Evolutionary conservation across 768 basidiomycete species (phyloP).

Genomic region (Gautieria morchelliformis): DNA sequence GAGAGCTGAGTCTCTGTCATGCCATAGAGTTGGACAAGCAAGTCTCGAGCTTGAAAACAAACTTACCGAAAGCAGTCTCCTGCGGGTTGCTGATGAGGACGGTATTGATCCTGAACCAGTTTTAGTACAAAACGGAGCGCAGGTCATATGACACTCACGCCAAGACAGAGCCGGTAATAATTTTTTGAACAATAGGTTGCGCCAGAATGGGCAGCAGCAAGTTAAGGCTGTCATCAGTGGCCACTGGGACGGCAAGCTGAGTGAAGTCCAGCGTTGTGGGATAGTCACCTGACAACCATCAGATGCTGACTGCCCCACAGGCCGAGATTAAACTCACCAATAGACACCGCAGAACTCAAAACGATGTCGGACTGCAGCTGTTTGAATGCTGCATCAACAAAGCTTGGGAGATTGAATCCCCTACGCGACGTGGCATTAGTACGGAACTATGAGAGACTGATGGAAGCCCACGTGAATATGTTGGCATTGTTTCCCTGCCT

Average conservation of each 20-base stretch:
- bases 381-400: conserved; percentile 58
- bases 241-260: conserved; percentile 44
- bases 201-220: conserved; percentile 62
- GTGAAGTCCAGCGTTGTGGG: conserved; percentile 51
- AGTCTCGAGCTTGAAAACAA: not conserved
- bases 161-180: conserved; percentile 48
- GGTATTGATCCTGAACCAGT: conserved; percentile 36
- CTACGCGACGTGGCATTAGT: conserved; percentile 20
- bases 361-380: conserved; percentile 52
- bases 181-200: conserved; percentile 63
- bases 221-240: conserved; percentile 52
- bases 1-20: conserved; percentile 39
- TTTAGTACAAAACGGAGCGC: not conserved
- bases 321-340: conserved; percentile 30
- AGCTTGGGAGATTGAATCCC: conserved; percentile 53
- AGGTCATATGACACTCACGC: conserved; percentile 28
- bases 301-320: not conserved
- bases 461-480: conserved; percentile 41
- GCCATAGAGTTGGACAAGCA: not conserved
- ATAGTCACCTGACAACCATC: conserved; percentile 43
- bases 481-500: conserved; percentile 29
- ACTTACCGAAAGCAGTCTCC: conserved; percentile 46
- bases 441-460: not conserved
- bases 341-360: conserved; percentile 42
- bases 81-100: conserved; percentile 53